phyloP scores from a whole-genome alignment of 148 eudicot species.

The Vaccinium darrowii region DNA sequence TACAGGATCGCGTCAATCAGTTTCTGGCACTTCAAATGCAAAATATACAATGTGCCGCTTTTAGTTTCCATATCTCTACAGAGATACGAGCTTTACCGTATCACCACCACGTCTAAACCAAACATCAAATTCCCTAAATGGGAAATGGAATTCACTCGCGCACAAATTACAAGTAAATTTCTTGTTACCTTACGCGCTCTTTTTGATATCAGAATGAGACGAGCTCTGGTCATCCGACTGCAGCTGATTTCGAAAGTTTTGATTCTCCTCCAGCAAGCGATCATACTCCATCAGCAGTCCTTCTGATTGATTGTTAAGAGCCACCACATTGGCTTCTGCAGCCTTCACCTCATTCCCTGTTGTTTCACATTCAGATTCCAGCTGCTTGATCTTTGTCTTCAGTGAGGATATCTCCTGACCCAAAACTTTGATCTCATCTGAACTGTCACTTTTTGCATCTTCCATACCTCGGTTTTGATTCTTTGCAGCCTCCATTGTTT shows the following conservation, averaged over 20 bases:
- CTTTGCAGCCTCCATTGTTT: conserved; percentile 34
- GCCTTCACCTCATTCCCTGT: conserved; percentile 30
- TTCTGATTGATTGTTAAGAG: conserved; percentile 29
- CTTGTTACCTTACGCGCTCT: background rate
- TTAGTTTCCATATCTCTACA: background rate
- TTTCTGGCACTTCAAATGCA: background rate
- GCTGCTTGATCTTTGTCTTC: conserved; percentile 27
- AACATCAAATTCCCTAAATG: background rate
- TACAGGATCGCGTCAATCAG: background rate
- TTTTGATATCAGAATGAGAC: conserved; percentile 25
- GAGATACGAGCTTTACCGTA: background rate
- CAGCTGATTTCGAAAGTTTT: conserved; percentile 29
- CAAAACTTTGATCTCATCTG: conserved; percentile 27
- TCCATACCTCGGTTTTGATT: conserved; percentile 33
- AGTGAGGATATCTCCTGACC: conserved; percentile 26
- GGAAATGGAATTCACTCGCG: background rate
- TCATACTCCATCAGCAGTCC: conserved; percentile 29
- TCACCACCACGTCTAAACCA: background rate
- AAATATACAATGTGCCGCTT: background rate
- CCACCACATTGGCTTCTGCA: conserved; percentile 28
- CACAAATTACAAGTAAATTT: background rate
- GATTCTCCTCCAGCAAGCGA: conserved; percentile 35
- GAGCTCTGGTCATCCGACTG: conserved; percentile 23
- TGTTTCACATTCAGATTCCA: conserved; percentile 29
- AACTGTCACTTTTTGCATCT: conserved; percentile 22